Evolutionary conservation across 306 rosid species (phyloP).

Genomic region (Canavalia gladiata): DNA sequence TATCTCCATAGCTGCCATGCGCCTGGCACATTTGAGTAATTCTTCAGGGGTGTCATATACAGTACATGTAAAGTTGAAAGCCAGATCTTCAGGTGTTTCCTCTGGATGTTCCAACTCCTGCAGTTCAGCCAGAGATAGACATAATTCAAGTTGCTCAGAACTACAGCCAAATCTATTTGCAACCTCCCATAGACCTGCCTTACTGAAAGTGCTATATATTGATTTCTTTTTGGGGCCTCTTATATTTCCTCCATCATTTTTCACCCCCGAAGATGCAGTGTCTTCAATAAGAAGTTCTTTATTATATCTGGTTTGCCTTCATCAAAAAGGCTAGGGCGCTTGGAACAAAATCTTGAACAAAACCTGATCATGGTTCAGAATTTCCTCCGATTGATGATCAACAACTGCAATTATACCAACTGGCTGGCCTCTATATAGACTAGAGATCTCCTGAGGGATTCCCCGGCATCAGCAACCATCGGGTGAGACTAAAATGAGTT

Average conservation of each 20-base stretch:
- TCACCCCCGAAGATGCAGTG: conserved; percentile 90
- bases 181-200: conserved; percentile 98
- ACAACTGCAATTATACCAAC: conserved; percentile 90
- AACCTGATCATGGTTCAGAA: conserved; percentile 93
- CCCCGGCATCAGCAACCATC: conserved; percentile 96
- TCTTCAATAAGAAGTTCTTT: conserved; percentile 84
- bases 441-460: conserved; percentile 79
- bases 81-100: conserved; percentile 98
- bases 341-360: conserved; percentile 93
- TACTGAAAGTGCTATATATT: conserved; percentile 71
- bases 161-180: conserved; percentile 94
- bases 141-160: conserved; percentile 95
- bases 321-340: conserved; percentile 91
- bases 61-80: conserved; percentile 89
- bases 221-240: conserved; percentile 94
- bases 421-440: conserved; percentile 78
- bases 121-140: conserved; percentile 76
- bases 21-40: conserved; percentile 94
- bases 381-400: conserved; percentile 89
- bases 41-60: conserved; percentile 88
- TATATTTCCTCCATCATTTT: conserved; percentile 95
- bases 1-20: conserved; percentile 99
- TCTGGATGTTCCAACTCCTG: conserved; percentile 95
- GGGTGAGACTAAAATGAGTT: conserved; percentile 96
- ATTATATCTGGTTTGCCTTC: conserved; percentile 97